Evolutionary conservation across 352 stramenopile genomes (phyloP).

Genomic region (Globisporangium middletonii): DNA sequence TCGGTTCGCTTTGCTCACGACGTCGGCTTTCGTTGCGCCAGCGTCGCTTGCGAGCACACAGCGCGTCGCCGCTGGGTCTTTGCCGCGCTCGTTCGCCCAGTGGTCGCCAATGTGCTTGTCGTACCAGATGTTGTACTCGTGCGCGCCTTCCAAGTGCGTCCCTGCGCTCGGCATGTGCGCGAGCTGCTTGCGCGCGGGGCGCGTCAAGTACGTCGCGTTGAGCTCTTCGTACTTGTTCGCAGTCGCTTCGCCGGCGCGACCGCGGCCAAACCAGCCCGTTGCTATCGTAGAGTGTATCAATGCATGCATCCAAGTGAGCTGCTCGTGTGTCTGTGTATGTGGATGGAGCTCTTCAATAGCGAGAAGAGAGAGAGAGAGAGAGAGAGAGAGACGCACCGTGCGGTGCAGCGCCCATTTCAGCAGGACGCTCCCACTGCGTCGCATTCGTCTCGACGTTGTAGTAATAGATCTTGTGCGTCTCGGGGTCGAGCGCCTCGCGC

Average conservation of each 20-base stretch:
- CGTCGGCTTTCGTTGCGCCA: conserved; percentile 89
- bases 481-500: conserved; percentile 88
- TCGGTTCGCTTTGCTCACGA: conserved; percentile 74
- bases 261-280: conserved; percentile 93
- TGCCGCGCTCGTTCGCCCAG: conserved; percentile 76
- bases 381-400: conserved; percentile 25
- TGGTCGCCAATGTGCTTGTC: conserved; percentile 91
- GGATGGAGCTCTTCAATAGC: background rate
- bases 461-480: conserved; percentile 92
- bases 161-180: conserved; percentile 85
- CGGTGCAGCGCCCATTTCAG: conserved; percentile 88
- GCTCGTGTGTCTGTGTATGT: background rate
- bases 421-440: conserved; percentile 88
- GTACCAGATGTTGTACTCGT: conserved; percentile 97
- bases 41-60: conserved; percentile 84
- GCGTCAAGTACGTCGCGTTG: conserved; percentile 78
- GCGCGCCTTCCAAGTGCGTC: conserved; percentile 84
- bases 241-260: conserved; percentile 64
- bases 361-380: background rate
- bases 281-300: conserved; percentile 18
- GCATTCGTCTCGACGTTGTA: conserved; percentile 85
- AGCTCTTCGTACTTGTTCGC: conserved; percentile 74
- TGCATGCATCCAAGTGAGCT: background rate
- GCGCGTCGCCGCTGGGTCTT: conserved; percentile 83
- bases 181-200: conserved; percentile 88